Evolutionary conservation across 352 stramenopile species (phyloP).

Genomic region (Globisporangium heterothallicum): DNA sequence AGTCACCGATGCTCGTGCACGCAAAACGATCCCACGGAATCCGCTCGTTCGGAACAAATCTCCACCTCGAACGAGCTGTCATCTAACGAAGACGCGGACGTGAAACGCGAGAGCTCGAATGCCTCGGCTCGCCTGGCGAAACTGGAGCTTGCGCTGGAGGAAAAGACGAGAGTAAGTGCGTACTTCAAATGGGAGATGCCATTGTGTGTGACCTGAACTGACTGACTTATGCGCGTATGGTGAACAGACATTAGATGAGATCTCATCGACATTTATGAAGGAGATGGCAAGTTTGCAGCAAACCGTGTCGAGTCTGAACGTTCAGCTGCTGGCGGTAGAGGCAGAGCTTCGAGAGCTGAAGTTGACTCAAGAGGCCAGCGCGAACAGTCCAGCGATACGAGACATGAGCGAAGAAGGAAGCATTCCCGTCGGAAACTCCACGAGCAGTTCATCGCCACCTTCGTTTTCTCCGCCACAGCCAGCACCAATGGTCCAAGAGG

Average conservation of each 20-base stretch:
- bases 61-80: not conserved
- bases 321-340: conserved; percentile 36
- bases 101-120: conserved; percentile 1
- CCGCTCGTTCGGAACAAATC: conserved; percentile 1
- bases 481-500: conserved; percentile 11
- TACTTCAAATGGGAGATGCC: not conserved
- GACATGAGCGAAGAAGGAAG: not conserved
- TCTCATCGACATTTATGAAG: conserved; percentile 22
- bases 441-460: conserved; percentile 15
- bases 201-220: not conserved
- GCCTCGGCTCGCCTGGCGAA: conserved; percentile 30
- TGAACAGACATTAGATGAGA: conserved; percentile 30
- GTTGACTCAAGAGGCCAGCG: conserved; percentile 19
- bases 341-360: conserved; percentile 40
- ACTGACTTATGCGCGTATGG: not conserved
- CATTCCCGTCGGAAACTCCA: not conserved
- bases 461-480: conserved; percentile 30
- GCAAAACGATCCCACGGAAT: not conserved
- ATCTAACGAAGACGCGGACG: not conserved
- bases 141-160: conserved; percentile 34
- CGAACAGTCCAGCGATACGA: conserved; percentile 1
- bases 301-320: conserved; percentile 36
- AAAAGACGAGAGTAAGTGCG: conserved; percentile 36
- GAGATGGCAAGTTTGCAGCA: conserved; percentile 39
- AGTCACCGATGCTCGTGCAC: conserved; percentile 3